Percentiles rank a stretch among this genome's conserved stretches.
Evolutionary conservation across 352 stramenopile genomes (phyloP).

Genomic region (Pythium dissotocum): DNA sequence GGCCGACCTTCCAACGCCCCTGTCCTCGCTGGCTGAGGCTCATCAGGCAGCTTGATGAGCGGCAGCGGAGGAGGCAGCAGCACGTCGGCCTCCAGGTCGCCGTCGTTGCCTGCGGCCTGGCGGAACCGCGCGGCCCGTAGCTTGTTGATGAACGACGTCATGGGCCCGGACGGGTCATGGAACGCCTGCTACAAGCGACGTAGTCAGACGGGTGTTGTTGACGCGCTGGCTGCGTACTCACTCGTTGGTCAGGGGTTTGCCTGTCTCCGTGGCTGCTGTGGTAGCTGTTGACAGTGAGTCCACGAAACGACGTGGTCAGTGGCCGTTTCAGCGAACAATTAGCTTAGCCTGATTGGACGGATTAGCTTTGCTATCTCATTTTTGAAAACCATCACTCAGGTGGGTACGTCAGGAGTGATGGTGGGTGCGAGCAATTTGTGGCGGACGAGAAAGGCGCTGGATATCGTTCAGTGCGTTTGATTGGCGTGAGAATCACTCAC

Average conservation of each 20-base stretch:
- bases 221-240: background rate
- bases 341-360: background rate
- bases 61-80: constrained; percentile 59
- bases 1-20: constrained; percentile 42
- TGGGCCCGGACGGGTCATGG: constrained; percentile 3
- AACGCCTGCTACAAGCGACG: background rate
- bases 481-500: background rate
- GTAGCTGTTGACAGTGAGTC: background rate
- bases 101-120: background rate
- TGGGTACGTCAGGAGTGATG: background rate
- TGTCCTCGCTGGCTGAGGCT: constrained; percentile 42
- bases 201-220: background rate
- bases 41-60: constrained; percentile 57
- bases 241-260: too few relatives aligned
- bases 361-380: background rate
- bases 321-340: background rate
- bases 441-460: background rate
- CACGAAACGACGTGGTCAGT: background rate
- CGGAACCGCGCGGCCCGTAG: constrained; percentile 25
- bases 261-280: background rate
- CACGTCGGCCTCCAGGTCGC: constrained; percentile 22
- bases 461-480: background rate
- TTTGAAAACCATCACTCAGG: background rate
- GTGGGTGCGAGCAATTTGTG: background rate
- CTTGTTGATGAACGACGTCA: constrained; percentile 21